Evolutionary conservation across 257 asterid genomes (phyloP).

Genomic region (Salvia splendens): DNA sequence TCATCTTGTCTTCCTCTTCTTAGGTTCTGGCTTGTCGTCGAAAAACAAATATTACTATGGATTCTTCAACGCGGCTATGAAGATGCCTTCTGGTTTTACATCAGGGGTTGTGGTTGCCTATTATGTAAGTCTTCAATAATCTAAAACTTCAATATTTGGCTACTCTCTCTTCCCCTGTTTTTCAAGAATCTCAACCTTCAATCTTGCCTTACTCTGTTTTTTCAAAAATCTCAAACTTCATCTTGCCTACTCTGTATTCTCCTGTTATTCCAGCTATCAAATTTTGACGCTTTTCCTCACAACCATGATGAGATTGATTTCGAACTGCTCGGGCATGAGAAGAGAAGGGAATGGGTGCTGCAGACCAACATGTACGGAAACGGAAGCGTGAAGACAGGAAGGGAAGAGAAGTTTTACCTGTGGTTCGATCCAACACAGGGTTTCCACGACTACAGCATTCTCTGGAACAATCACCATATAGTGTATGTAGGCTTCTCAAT

Average conservation of each 20-base stretch:
- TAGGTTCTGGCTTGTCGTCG: slow-evolving; percentile 76
- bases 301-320: slow-evolving; percentile 82
- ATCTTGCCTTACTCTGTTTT: not conserved
- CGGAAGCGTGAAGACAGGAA: slow-evolving; percentile 79
- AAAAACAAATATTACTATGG: slow-evolving; percentile 70
- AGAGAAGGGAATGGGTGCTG: slow-evolving; percentile 72
- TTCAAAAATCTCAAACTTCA: not conserved
- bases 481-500: slow-evolving; percentile 60
- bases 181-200: not conserved
- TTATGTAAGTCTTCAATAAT: slow-evolving; percentile 46
- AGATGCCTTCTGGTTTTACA: slow-evolving; percentile 78
- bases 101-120: slow-evolving; percentile 87
- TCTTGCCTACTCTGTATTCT: not conserved
- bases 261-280: slow-evolving; percentile 47
- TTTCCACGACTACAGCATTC: slow-evolving; percentile 75
- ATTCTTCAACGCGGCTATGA: slow-evolving; percentile 76
- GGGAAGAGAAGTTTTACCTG: slow-evolving; percentile 86
- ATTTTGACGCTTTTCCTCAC: slow-evolving; percentile 63
- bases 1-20: not conserved
- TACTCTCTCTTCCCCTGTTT: no score
- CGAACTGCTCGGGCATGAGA: slow-evolving; percentile 82
- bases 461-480: slow-evolving; percentile 84
- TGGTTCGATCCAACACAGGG: slow-evolving; percentile 82
- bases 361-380: slow-evolving; percentile 86
- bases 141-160: no score